Percentiles rank a stretch among this genome's conserved stretches.
phyloP scores from a whole-genome alignment of 306 rosid genomes.

The Trifolium pratense region DNA sequence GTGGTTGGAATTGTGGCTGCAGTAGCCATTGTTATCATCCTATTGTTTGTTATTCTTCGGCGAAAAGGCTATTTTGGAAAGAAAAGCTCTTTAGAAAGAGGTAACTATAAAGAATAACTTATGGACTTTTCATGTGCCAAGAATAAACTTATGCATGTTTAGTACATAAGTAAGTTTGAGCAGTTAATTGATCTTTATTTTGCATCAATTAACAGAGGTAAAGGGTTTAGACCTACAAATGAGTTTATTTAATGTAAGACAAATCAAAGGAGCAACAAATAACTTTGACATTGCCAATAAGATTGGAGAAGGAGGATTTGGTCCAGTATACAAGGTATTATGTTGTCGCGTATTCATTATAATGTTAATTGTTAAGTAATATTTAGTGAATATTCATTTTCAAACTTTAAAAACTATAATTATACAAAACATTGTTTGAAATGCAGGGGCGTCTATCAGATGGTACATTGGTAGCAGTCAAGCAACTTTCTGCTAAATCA shows the following conservation, averaged over 20 bases:
- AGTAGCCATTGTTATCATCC: constrained; percentile 10
- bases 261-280: constrained; percentile 53
- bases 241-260: constrained; percentile 48
- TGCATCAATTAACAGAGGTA: constrained; percentile 39
- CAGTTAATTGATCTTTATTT: background rate
- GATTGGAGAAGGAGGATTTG: constrained; percentile 52
- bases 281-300: constrained; percentile 15
- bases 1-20: constrained; percentile 50
- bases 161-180: background rate
- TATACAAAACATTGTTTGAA: background rate
- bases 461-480: constrained; percentile 22
- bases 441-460: constrained; percentile 5
- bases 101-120: constrained; percentile 2
- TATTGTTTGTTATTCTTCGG: constrained; percentile 25
- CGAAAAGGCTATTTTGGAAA: constrained; percentile 37
- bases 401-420: background rate
- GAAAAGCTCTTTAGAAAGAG: constrained; percentile 36
- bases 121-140: background rate
- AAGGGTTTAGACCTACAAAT: constrained; percentile 50
- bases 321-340: constrained; percentile 58
- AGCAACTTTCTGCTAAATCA: constrained; percentile 13
- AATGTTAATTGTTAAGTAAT: background rate
- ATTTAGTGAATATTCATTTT: background rate
- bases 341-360: background rate
- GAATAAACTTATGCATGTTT: background rate